Evolutionary conservation across 23 red algal genomes (phyloP), one percentile per base, ranked within the genome.

Genomic region (Gracilaria caudata): DNA sequence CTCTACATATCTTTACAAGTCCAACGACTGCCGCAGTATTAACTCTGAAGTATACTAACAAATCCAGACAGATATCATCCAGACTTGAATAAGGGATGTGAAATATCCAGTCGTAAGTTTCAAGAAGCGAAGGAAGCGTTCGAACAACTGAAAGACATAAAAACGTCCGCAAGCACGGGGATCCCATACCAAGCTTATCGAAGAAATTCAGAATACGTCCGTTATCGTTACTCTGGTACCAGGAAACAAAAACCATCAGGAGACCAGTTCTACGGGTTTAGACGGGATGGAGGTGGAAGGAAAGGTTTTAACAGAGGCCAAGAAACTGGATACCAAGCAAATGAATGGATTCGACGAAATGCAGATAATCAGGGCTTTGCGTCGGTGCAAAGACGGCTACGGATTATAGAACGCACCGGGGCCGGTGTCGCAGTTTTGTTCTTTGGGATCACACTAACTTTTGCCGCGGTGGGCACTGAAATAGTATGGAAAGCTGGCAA

Each of bases 101-200:
- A 68, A 29, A 30, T 75, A 43, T 68, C 85, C 32, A 34, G 72
- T 36, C 51, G 38, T 68, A 24, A 29, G 35, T 89, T 89, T 79
- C 73, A 79, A 64, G 72, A 60, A 64, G 56, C 75, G 4, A 75
- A 61, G 34, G 68, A 89, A 45, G 85, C 85, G 24, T 89, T 89
- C 79, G 71, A 89, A 43, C 41, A 89, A 40, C 74, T 89, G 13
- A 29, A 89, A 64, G 23, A 55, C 9, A 61, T 46, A 30, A 43
- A 76, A 51, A 32, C 8, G 21, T 25, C 61, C 35, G 55, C 35
- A 12, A 55, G 32, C 14, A 25, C n/a, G 7, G 28, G 16, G 20
- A 80, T 44, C 35, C 25, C 51, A 61, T 10, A 24, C 7, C 21
- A 16, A 49, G 29, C 38, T 47, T 49, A 75, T 25, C 70, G 20